Conservation (phyloP, 2,329 filamentous ascomycete species). For the Botrytis medusae region DNA sequence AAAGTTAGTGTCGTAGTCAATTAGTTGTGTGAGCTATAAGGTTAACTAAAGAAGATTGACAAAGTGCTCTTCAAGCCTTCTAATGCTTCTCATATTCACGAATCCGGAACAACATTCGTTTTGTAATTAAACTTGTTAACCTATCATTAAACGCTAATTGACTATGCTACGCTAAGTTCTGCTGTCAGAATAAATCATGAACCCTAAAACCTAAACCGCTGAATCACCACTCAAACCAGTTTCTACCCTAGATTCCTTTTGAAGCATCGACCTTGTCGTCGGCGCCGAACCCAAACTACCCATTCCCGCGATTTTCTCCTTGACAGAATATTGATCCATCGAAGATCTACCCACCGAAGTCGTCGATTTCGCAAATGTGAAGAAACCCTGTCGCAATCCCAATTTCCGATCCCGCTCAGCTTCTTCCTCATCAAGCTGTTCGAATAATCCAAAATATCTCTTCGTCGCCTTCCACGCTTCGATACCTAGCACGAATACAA, state of each 20-base stretch:
- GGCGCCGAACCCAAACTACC: conserved; percentile 1
- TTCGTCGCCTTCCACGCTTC: conserved; percentile 70
- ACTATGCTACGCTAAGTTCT: not conserved
- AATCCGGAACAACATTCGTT: not conserved
- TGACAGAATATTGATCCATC: conserved; percentile 18
- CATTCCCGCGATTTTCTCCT: conserved; percentile 26
- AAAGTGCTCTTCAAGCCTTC: not conserved
- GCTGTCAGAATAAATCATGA: not conserved
- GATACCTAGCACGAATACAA: conserved; percentile 62
- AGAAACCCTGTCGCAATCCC: conserved; percentile 14
- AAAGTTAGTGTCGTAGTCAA: not conserved
- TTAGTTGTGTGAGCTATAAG: not conserved
- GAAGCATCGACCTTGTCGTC: not conserved
- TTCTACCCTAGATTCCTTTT: not conserved
- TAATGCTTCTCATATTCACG: not conserved
- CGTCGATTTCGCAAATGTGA: conserved; percentile 6
- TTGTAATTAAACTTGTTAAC: not conserved
- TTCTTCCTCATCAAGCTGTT: not conserved
- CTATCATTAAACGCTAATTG: not conserved
- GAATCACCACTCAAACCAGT: not conserved
- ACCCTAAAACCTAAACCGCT: not conserved
- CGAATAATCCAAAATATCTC: conserved; percentile 40
- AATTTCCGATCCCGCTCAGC: not conserved
- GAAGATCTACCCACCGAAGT: not conserved
- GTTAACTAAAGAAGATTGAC: not conserved